Base-by-base conservation (phyloP, 257 asterid species). In the Ophiorrhiza pumila region DNA sequence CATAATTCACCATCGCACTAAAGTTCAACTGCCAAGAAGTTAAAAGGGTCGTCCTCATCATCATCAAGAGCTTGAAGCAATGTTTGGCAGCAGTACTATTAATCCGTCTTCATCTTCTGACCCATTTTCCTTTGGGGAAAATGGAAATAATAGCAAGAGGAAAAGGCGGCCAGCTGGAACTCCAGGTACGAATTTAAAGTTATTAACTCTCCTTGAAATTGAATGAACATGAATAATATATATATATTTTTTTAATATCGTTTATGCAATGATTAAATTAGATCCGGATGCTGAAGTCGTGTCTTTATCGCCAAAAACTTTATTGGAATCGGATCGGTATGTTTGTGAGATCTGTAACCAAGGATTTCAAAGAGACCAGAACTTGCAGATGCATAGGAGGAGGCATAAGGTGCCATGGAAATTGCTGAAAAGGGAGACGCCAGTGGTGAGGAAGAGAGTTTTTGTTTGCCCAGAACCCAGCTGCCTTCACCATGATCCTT, bases 241-340 rank as follows among this genome's bases (percentile, higher is more conserved):
- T n/a, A n/a, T n/a, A n/a, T n/a, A n/a, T n/a, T n/a, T n/a, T n/a
- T n/a, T n/a, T n/a, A n/a, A n/a, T n/a, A n/a, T n/a, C n/a, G n/a
- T n/a, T n/a, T n/a, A n/a, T n/a, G n/a, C n/a, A n/a, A n/a, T n/a
- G n/a, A n/a, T n/a, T n/a, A n/a, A 15, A 29, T 20, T 72, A 92
- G 98, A 93, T 93, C 98, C 97, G 49, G 98, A 90, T 78, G 98
- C 97, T 4, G 97, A 92, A 69, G 98, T 92, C 64, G 96, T 92
- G 53, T 87, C 91, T 0, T 87, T 90, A 0, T 90, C 98, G 0
- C 98, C 98, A 0, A 89, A 86, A 68, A 93, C 98, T 31, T 79
- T 93, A 0, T 65, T 93, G 32, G 98, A 93, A 80, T 93, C 96
- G 59, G 96, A 93, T 65, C 84, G 93, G 66, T 93, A 90, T 77